Base-by-base conservation (phyloP, 768 basidiomycete species). In the Lactifluus echinatus region DNA sequence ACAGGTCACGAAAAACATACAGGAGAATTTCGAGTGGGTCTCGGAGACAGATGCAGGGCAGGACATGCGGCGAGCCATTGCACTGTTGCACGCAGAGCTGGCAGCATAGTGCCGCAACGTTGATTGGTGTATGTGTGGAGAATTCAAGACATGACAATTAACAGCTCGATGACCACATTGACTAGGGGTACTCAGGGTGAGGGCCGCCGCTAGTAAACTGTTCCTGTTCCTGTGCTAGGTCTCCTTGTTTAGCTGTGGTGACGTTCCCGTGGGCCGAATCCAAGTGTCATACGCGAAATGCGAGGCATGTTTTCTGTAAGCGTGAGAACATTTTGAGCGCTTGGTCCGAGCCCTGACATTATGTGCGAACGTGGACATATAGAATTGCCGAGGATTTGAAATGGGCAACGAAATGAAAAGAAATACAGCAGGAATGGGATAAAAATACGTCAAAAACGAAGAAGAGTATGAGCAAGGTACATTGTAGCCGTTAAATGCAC, bases 11-110 rank as follows among this genome's bases (percentile, higher is more conserved):
- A 45, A 24, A 34, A 45, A 26, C 7, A 54, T 59, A 34, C 57
- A 55, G 24, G 53, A 55, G 5, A 59, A 59, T 29, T 50, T 56
- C 36, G 53, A 59, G 11, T 50, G 48, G 53, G 58, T 59, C 28
- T 53, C 52, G 17, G 57, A 61, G 42, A 50, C 40, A 4, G 51
- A 59, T 23, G 39, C 51, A 1, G 31, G 23, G 19, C 23, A 21
- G 19, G 56, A 59, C 21, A 29, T 50, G 29, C 23, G 28, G 29
- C 15, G 42, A 33, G 47, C 60, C 12, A 28, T 59, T 0, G 36
- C 15, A 3, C 28, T 48, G 44, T 43, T 59, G 42, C 46, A 11
- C 7, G 28, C 23, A 17, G 55, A 49, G 40, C 24, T 49, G 4
- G 8, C 24, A 1, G 34, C 34, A 34, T 54, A 44, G 21, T 3